Evolutionary conservation across 345 rosid genomes (phyloP).

Genomic region (Xanthoceras sorbifolium): DNA sequence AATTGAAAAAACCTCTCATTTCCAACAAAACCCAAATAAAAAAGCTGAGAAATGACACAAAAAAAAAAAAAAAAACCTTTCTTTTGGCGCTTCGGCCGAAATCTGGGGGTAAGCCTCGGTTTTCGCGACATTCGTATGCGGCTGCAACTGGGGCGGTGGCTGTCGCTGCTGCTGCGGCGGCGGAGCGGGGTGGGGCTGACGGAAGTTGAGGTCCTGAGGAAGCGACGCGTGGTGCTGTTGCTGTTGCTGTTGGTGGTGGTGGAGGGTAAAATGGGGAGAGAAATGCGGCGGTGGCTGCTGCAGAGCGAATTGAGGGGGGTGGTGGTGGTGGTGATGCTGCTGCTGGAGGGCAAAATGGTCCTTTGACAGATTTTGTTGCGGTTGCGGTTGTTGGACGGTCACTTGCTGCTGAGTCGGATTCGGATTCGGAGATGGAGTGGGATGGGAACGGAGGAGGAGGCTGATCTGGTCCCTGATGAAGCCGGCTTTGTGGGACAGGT

Average conservation of each 20-base stretch:
- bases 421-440: too few species aligned
- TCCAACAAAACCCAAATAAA: neutral
- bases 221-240: constrained; percentile 17
- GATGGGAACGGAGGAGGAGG: constrained; percentile 66
- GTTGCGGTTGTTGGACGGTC: constrained; percentile 9
- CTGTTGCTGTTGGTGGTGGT: too few species aligned
- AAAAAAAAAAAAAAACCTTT: constrained; percentile 47
- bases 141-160: constrained; percentile 30
- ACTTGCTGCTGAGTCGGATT: neutral
- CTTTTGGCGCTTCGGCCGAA: constrained; percentile 50
- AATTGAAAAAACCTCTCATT: too few species aligned
- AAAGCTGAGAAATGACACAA: neutral
- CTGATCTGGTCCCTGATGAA: constrained; percentile 86
- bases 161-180: constrained; percentile 28
- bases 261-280: constrained; percentile 55
- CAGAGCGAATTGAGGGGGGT: constrained; percentile 42
- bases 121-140: constrained; percentile 21
- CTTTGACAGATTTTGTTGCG: constrained; percentile 35
- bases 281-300: constrained; percentile 46
- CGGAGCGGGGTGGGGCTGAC: constrained; percentile 41
- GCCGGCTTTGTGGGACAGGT: constrained; percentile 75
- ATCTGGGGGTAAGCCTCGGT: constrained; percentile 30
- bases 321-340: constrained; percentile 5
- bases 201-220: constrained; percentile 73
- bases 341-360: constrained; percentile 59